A percentile compares a stretch with the other conserved stretches of the same genome.
Evolutionary conservation across 2,329 filamentous ascomycete species (phyloP).

Genomic region (Penicillium palitans): DNA sequence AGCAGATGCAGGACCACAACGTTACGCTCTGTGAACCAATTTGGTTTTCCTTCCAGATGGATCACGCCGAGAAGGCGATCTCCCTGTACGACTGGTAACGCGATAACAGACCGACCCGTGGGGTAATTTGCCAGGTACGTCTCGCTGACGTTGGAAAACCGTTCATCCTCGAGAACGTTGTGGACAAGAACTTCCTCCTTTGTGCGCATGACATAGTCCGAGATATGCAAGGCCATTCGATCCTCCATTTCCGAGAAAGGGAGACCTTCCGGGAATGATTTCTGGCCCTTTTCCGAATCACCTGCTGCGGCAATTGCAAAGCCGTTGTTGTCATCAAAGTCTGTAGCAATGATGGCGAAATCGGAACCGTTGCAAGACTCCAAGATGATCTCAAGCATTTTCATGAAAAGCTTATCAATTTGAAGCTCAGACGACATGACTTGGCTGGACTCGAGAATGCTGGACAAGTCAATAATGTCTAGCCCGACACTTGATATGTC

Average conservation of each 20-base stretch:
- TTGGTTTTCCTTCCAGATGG: slow-evolving; percentile 62
- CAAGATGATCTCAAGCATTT: slow-evolving; percentile 65
- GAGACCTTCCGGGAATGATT: slow-evolving; percentile 55
- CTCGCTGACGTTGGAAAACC: slow-evolving; percentile 62
- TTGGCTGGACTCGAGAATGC: slow-evolving; percentile 65
- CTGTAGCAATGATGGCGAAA: slow-evolving; percentile 60
- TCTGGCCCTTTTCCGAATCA: slow-evolving; percentile 56
- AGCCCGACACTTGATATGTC: slow-evolving; percentile 46
- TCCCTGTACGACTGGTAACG: slow-evolving; percentile 62
- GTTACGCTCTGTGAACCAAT: slow-evolving; percentile 64
- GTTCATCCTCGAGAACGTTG: slow-evolving; percentile 64
- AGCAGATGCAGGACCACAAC: slow-evolving; percentile 55
- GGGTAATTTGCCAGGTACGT: slow-evolving; percentile 58
- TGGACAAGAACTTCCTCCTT: slow-evolving; percentile 64
- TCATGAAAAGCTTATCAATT: slow-evolving; percentile 61
- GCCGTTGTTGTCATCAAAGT: slow-evolving; percentile 57
- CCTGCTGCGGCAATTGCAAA: slow-evolving; percentile 64
- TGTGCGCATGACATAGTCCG: slow-evolving; percentile 62
- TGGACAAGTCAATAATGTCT: slow-evolving; percentile 65
- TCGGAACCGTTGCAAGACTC: slow-evolving; percentile 63
- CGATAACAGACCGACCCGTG: slow-evolving; percentile 60
- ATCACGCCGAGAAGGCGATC: slow-evolving; percentile 61
- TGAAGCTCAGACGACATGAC: slow-evolving; percentile 65
- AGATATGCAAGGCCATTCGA: slow-evolving; percentile 61
- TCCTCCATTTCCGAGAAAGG: slow-evolving; percentile 59